Percentiles rank a stretch among this genome's conserved stretches.
Conservation (phyloP, 768 basidiomycete genomes). For the Russula compacta region DNA sequence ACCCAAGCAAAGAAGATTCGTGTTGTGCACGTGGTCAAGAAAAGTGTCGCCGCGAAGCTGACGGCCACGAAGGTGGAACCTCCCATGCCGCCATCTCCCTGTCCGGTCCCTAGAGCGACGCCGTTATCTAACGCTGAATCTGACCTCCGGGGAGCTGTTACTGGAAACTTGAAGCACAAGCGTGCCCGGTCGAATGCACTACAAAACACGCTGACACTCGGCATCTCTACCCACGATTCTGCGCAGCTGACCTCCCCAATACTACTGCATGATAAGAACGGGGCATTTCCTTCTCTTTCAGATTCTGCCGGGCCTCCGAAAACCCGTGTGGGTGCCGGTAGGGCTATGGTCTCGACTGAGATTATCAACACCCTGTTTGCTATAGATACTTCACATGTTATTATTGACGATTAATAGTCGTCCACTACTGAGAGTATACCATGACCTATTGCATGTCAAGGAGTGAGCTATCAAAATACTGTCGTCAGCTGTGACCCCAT, state of each 20-base stretch:
- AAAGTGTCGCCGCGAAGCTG: slow-evolving; percentile 58
- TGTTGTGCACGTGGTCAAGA: slow-evolving; percentile 64
- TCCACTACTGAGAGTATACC: background rate
- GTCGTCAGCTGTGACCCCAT: too few species aligned
- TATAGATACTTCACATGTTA: background rate
- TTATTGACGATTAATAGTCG: background rate
- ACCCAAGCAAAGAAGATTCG: slow-evolving; percentile 56
- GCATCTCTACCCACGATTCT: background rate
- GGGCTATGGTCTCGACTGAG: background rate
- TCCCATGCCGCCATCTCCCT: slow-evolving; percentile 22
- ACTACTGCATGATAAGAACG: background rate
- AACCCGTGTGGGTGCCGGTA: background rate
- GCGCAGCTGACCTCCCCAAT: background rate
- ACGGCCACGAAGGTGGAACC: slow-evolving; percentile 51
- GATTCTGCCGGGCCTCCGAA: background rate
- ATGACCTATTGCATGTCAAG: background rate
- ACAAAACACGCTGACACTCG: background rate
- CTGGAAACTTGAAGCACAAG: background rate
- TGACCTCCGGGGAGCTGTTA: background rate
- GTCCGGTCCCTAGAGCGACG: background rate
- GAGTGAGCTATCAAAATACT: too few species aligned
- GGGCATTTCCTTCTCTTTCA: background rate
- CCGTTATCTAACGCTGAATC: background rate
- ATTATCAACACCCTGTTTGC: background rate
- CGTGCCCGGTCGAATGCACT: background rate